These are phyloP conservation scores for Kurtzmaniella quercitrusa DNA, from an alignment of 1,139 yeast genomes.

Conservation along the genomic window DNA sequence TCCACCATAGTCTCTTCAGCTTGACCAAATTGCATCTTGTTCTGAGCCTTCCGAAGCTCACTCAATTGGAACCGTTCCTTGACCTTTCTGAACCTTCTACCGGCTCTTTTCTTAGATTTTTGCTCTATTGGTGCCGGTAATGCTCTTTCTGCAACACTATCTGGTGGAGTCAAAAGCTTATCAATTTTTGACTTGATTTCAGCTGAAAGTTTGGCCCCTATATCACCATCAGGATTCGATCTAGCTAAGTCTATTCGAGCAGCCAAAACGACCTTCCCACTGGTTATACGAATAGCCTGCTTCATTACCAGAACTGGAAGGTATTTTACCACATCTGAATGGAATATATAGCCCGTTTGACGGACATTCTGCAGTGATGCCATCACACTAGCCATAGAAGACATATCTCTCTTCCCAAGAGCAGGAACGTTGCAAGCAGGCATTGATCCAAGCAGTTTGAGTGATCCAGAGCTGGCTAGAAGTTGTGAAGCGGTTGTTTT, in stretches of 20 bases:
- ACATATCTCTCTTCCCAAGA: conserved; percentile 61
- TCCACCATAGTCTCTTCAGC: conserved; percentile 61
- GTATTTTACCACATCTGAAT: conserved; percentile 47
- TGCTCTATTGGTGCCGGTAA: conserved; percentile 78
- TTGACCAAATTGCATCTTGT: conserved; percentile 78
- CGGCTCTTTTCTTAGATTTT: conserved; percentile 83
- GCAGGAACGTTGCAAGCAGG: conserved; percentile 86
- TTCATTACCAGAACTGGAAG: conserved; percentile 57
- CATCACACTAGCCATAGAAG: conserved; percentile 21
- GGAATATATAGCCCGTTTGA: conserved; percentile 63
- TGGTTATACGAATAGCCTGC: conserved; percentile 72
- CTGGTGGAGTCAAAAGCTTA: conserved; percentile 77
- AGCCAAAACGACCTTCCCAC: conserved; percentile 79
- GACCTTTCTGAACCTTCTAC: conserved; percentile 71
- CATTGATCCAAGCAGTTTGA: conserved; percentile 60
- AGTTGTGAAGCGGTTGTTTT: conserved; percentile 72
- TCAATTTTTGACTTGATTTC: conserved; percentile 65
- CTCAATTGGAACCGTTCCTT: conserved; percentile 80
- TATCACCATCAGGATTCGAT: conserved; percentile 44
- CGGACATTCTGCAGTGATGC: conserved; percentile 34
- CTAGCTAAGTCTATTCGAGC: conserved; percentile 69
- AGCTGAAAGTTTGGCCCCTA: conserved; percentile 54
- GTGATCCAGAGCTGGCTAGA: conserved; percentile 66
- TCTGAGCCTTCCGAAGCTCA: conserved; percentile 77
- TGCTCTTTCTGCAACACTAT: conserved; percentile 63